Conservation (phyloP, 371 early-diverging fungal genomes). For the Mucor mucedo region DNA sequence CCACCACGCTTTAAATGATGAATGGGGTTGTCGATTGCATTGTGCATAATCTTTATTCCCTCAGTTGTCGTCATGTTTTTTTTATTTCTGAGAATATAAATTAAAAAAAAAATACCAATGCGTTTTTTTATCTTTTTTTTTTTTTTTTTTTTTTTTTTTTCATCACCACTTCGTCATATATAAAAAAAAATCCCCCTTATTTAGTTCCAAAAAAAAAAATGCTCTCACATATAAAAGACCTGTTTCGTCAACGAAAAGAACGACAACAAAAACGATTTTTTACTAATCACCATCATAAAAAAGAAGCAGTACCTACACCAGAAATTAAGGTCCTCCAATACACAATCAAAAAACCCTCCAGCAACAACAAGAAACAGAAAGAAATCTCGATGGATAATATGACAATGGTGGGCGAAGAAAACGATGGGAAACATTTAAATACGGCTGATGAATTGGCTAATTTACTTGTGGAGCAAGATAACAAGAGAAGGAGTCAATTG, state of each 20-base stretch:
- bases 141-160: conserved; percentile 2
- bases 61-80: conserved; percentile 12
- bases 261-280: conserved; percentile 10
- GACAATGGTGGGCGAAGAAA: background rate
- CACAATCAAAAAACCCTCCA: background rate
- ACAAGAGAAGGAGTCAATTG: conserved; percentile 29
- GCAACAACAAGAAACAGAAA: background rate
- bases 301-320: background rate
- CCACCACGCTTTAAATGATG: background rate
- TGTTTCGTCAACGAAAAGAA: conserved; percentile 29
- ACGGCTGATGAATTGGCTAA: conserved; percentile 21
- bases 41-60: conserved; percentile 3
- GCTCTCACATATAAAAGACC: conserved; percentile 27
- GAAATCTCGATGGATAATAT: conserved; percentile 11
- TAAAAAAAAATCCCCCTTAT: background rate
- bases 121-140: conserved; percentile 1
- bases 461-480: conserved; percentile 12
- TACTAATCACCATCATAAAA: conserved; percentile 10
- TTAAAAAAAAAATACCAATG: background rate
- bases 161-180: conserved; percentile 1
- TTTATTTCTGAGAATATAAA: background rate
- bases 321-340: background rate
- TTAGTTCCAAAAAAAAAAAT: conserved; percentile 4
- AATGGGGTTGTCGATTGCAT: background rate
- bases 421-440: background rate